Evolutionary conservation across 2,329 filamentous ascomycete species (phyloP), one percentile per base, ranked within the genome.

Genomic region (Penicillium sp.): DNA sequence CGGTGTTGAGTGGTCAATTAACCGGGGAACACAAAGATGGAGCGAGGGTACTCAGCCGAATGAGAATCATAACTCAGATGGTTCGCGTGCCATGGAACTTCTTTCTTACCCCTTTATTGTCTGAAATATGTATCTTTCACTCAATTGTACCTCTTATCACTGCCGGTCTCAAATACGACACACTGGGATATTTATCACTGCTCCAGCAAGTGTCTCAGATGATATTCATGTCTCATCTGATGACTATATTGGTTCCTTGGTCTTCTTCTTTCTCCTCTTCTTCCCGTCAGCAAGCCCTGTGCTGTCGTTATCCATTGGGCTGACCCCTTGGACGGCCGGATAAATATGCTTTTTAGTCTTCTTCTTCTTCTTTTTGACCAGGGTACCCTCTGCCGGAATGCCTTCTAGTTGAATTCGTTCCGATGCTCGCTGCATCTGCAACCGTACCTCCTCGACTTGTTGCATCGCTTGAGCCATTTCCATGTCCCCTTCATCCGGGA

Each of bases 401-500:
- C 71, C 73, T 33, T 72, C 80, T 18, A 84, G 68, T 22, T 72
- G 61, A 18, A 76, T 71, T n/a, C 73, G 68, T 52, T 78, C 75
- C 9, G 72, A 71, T 29, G 68, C 72, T 49, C 75, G 65, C 56
- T 77, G 75, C 90, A 97, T 95, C 71, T 95, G 89, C 49, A 96
- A 75, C 44, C 93, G 79, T 51, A 95, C 74, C 43, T 84, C 79
- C 73, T 97, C 92, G 3, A 99, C 88, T 68, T 96, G 88, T 67
- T 86, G 85, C 77, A 96, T 83, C 8, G 92, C 93, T 62, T 83
- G 83, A 37, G 82, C 83, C 89, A 96, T 95, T 71, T 96, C 91
- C 1, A 82, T 83, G 52, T 96, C 90, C 64, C 95, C 89, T 13
- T 80, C 81, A 64, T 86, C 80, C 56, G 85, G 34, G 4, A 38